Conservation (phyloP, 208 protist genomes). For the Acanthamoeba divionensis region DNA sequence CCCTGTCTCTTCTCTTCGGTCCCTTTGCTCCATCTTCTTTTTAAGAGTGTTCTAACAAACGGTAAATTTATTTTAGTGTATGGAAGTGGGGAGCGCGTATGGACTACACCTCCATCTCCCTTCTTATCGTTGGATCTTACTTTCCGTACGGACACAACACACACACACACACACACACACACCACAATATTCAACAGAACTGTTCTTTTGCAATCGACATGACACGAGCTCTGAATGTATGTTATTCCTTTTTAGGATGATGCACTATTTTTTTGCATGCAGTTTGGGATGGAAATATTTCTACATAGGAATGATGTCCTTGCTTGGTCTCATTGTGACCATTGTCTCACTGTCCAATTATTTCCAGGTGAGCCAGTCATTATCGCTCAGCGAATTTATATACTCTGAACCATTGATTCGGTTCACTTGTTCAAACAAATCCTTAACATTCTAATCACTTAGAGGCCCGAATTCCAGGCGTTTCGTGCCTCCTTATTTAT, state of each 20-base stretch:
- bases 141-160: neutral
- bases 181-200: too few relatives aligned
- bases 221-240: too few relatives aligned
- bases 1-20: neutral
- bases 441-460: neutral
- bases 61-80: neutral
- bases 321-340: neutral
- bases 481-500: neutral
- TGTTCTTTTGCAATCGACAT: too few relatives aligned
- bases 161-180: too few relatives aligned
- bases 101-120: conserved; percentile 37
- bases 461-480: neutral
- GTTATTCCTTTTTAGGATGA: conserved; percentile 27
- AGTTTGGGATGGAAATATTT: neutral
- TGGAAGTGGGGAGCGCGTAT: neutral
- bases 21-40: too few relatives aligned
- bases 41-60: neutral
- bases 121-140: conserved; percentile 33
- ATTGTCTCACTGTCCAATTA: neutral
- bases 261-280: neutral
- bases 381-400: neutral
- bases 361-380: neutral
- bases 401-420: too few relatives aligned
- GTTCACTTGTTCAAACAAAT: neutral
- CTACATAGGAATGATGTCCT: neutral